Evolutionary conservation across 305 asterid genomes (phyloP).

Genomic region (Fraxinus albicans): DNA sequence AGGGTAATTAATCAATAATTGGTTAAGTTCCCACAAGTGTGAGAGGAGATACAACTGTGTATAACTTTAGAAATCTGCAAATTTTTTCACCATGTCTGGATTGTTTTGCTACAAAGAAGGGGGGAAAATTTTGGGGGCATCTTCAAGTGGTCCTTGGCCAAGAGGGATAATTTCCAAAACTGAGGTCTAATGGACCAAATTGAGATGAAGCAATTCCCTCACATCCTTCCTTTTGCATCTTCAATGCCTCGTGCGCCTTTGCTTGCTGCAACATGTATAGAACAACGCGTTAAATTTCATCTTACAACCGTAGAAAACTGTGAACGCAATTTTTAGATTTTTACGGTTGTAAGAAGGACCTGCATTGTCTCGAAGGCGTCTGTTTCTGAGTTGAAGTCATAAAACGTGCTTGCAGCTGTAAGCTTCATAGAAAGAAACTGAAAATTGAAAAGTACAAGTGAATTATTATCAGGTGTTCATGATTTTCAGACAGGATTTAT

Average conservation of each 20-base stretch:
- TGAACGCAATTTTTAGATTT: not conserved
- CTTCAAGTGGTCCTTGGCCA: constrained; percentile 49
- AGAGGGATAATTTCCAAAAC: constrained; percentile 48
- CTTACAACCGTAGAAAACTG: not conserved
- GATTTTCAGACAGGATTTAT: not conserved
- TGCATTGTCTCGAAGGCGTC: constrained; percentile 46
- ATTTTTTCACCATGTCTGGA: constrained; percentile 5
- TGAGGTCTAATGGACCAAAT: constrained; percentile 42
- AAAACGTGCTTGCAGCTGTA: constrained; percentile 63
- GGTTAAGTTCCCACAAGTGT: constrained; percentile 4
- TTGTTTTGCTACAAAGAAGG: not conserved
- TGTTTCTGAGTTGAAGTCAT: constrained; percentile 60
- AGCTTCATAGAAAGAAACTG: constrained; percentile 92
- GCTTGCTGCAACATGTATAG: constrained; percentile 44
- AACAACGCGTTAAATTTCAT: not conserved
- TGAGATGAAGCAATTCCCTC: constrained; percentile 46
- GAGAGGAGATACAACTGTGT: not conserved
- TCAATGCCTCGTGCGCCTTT: constrained; percentile 56
- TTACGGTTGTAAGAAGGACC: constrained; percentile 30
- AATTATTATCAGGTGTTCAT: not conserved
- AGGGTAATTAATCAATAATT: constrained; percentile 15
- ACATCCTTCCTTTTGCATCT: constrained; percentile 35
- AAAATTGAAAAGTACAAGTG: not conserved
- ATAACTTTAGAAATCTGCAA: not conserved
- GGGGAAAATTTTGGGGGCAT: constrained; percentile 22